phyloP scores from a whole-genome alignment of 495 filamentous ascomycete genomes.

The Neurospora sp. region DNA sequence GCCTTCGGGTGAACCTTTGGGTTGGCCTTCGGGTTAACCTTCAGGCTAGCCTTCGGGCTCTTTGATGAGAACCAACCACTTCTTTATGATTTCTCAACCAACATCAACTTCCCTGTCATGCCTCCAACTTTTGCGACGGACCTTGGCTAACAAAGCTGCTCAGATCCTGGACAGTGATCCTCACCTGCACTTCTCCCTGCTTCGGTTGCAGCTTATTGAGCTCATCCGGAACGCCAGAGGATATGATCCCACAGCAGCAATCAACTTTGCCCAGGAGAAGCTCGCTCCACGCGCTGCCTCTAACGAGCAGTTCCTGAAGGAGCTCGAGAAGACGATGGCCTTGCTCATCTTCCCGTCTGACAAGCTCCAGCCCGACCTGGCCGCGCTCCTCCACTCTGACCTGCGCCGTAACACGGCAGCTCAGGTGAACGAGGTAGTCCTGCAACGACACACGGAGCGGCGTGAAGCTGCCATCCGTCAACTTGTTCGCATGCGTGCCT shows the following conservation, averaged over 20 bases:
- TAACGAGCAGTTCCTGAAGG: slow-evolving; percentile 70
- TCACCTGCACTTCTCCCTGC: slow-evolving; percentile 79
- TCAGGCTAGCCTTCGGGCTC: slow-evolving; percentile 16
- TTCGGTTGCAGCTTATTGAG: slow-evolving; percentile 87
- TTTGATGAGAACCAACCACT: slow-evolving; percentile 87
- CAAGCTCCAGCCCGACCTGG: slow-evolving; percentile 63
- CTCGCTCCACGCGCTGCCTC: slow-evolving; percentile 78
- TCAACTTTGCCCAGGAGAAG: slow-evolving; percentile 79
- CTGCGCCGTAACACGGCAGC: slow-evolving; percentile 74
- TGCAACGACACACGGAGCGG: slow-evolving; percentile 56
- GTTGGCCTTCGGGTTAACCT: neutral
- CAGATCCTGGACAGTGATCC: slow-evolving; percentile 82
- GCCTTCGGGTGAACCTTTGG: slow-evolving; percentile 40
- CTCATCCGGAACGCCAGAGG: slow-evolving; percentile 71
- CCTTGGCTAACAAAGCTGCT: slow-evolving; percentile 5
- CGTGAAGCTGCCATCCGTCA: slow-evolving; percentile 71
- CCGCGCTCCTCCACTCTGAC: slow-evolving; percentile 63
- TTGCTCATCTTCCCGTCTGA: slow-evolving; percentile 73
- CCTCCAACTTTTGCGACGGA: neutral
- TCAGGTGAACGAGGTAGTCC: slow-evolving; percentile 77
- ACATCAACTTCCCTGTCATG: slow-evolving; percentile 8
- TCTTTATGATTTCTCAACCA: slow-evolving; percentile 64
- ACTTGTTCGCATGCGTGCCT: slow-evolving; percentile 70
- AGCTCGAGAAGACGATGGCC: slow-evolving; percentile 87
- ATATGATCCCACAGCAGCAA: slow-evolving; percentile 67